phyloP scores from a whole-genome alignment of 768 basidiomycete species.

The Rhizopogon vulgaris region DNA sequence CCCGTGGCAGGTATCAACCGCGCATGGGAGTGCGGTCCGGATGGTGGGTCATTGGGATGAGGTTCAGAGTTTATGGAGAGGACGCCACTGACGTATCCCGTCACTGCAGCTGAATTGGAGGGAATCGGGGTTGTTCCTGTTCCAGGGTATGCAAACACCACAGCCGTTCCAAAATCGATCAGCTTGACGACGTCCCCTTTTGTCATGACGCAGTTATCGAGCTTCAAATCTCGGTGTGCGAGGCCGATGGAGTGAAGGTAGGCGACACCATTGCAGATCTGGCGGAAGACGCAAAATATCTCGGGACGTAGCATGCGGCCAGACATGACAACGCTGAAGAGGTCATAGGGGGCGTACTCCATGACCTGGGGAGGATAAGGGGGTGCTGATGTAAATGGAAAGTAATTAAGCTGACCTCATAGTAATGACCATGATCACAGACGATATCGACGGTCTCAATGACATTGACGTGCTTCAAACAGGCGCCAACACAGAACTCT shows the following conservation, averaged over 20 bases:
- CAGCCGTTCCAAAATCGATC: conserved; percentile 99
- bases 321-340: conserved; percentile 99
- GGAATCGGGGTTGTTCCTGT: conserved; percentile 38
- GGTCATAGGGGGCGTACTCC: conserved; percentile 98
- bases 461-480: conserved; percentile 91
- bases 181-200: conserved; percentile 90
- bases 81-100: conserved; percentile 12
- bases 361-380: conserved; percentile 63
- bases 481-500: conserved; percentile 96
- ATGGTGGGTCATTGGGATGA: conserved; percentile 9
- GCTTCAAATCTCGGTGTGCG: conserved; percentile 97
- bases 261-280: conserved; percentile 96
- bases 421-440: conserved; percentile 94
- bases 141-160: conserved; percentile 97
- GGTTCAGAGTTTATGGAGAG: background rate
- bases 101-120: conserved; percentile 2
- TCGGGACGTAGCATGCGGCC: conserved; percentile 98
- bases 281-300: conserved; percentile 98
- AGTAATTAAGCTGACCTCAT: conserved; percentile 61
- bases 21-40: conserved; percentile 35
- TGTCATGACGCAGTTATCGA: conserved; percentile 99
- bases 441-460: conserved; percentile 99
- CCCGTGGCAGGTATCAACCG: conserved; percentile 65
- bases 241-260: conserved; percentile 97
- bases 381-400: background rate